A percentile compares a stretch with the other conserved stretches of the same genome.
phyloP scores from a whole-genome alignment of 2,329 filamentous ascomycete genomes.

The Chaetomiaceae sp. region DNA sequence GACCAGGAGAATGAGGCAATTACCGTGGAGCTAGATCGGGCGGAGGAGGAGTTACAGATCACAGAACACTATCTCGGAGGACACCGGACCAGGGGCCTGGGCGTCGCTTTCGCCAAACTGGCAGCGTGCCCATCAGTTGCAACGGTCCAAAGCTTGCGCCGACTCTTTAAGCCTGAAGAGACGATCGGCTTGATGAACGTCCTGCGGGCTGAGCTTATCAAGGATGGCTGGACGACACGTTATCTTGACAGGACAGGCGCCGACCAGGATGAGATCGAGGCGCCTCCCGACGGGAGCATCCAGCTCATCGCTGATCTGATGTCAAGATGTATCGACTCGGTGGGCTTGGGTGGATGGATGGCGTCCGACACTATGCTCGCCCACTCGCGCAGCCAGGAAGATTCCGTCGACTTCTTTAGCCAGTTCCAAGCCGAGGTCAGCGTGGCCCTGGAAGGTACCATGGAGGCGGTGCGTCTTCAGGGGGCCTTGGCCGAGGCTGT shows the following conservation, averaged over 20 bases:
- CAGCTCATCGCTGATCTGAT: conserved; percentile 67
- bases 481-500: conserved; percentile 63
- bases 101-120: conserved; percentile 65
- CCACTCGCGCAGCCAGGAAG: conserved; percentile 42
- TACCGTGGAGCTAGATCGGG: conserved; percentile 54
- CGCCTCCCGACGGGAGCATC: conserved; percentile 63
- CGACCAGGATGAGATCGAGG: conserved; percentile 35
- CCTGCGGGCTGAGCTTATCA: conserved; percentile 66
- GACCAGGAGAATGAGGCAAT: conserved; percentile 36
- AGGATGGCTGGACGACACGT: conserved; percentile 70
- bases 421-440: conserved; percentile 65
- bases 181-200: conserved; percentile 68
- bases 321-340: conserved; percentile 68
- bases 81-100: conserved; percentile 60
- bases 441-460: conserved; percentile 66
- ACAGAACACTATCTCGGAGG: conserved; percentile 65
- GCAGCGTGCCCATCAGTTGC: conserved; percentile 57
- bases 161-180: conserved; percentile 61
- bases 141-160: conserved; percentile 61
- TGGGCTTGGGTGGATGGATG: conserved; percentile 72
- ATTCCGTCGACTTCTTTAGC: conserved; percentile 60
- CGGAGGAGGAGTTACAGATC: conserved; percentile 62
- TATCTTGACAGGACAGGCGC: conserved; percentile 56
- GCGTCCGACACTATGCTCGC: conserved; percentile 52
- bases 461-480: conserved; percentile 63